phyloP scores from a whole-genome alignment of 768 basidiomycete genomes.

The Rhizopogon vinicolor region DNA sequence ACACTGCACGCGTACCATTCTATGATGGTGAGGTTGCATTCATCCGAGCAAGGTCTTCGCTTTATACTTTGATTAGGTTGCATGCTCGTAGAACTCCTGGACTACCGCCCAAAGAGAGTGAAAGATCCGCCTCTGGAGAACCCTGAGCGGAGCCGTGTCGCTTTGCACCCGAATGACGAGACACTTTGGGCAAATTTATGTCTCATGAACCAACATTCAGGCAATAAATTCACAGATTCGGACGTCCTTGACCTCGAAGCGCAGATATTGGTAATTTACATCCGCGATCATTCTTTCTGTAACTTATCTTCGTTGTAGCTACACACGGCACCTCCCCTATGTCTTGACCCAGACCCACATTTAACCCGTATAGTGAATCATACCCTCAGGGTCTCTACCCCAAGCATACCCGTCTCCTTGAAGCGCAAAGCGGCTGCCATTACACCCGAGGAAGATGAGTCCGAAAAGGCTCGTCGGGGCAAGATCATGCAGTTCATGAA shows the following conservation, averaged over 20 bases:
- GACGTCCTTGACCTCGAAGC: constrained; percentile 75
- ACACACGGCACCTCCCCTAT: constrained; percentile 70
- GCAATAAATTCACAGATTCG: constrained; percentile 60
- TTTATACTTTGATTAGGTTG: constrained; percentile 47
- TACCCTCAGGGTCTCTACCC: constrained; percentile 66
- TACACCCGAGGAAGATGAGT: constrained; percentile 74
- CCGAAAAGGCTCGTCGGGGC: constrained; percentile 63
- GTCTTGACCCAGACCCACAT: constrained; percentile 76
- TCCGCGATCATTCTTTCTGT: not conserved
- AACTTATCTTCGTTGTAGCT: constrained; percentile 39
- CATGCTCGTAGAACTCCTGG: constrained; percentile 79
- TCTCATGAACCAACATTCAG: constrained; percentile 54
- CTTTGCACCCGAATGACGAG: constrained; percentile 74
- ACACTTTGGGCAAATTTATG: constrained; percentile 80
- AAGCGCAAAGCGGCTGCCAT: constrained; percentile 71
- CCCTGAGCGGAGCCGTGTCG: constrained; percentile 62
- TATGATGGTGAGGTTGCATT: constrained; percentile 62
- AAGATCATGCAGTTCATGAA: constrained; percentile 82
- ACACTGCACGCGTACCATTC: constrained; percentile 67
- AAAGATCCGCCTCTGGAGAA: constrained; percentile 56
- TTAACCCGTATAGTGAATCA: constrained; percentile 74
- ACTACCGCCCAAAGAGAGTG: constrained; percentile 59
- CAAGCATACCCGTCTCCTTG: constrained; percentile 65
- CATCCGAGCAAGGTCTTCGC: not conserved
- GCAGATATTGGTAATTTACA: constrained; percentile 55